A percentile compares a stretch with the other conserved stretches of the same genome.
Evolutionary conservation across 2,329 filamentous ascomycete genomes (phyloP).

Genomic region (Epichloe coenophiala): DNA sequence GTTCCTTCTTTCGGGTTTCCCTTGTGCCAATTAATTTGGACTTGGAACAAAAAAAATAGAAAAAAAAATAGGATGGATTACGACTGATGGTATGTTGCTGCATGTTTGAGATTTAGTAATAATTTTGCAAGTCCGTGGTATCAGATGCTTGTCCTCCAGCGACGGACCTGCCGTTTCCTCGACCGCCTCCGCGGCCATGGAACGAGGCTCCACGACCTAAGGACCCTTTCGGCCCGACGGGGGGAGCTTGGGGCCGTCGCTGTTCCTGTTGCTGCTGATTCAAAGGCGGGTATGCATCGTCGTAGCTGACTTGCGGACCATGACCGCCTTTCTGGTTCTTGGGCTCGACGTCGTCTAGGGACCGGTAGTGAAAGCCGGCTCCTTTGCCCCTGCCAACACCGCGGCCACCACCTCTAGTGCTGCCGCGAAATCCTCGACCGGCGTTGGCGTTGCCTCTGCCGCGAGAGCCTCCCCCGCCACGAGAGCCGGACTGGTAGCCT

Average conservation of each 20-base stretch:
- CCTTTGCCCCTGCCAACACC: conserved; percentile 29
- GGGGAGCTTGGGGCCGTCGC: conserved; percentile 8
- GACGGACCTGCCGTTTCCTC: conserved; percentile 11
- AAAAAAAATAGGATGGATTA: too few relatives aligned
- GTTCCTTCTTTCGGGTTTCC: too few relatives aligned
- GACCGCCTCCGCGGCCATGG: conserved; percentile 6
- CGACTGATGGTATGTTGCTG: background rate
- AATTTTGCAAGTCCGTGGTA: conserved; percentile 25
- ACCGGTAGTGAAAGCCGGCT: conserved; percentile 45
- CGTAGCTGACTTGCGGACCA: conserved; percentile 31
- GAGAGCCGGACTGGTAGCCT: conserved; percentile 24
- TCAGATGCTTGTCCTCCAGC: conserved; percentile 13
- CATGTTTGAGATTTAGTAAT: conserved; percentile 18
- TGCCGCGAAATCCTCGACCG: conserved; percentile 23
- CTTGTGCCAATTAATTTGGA: too few relatives aligned
- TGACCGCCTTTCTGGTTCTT: conserved; percentile 31
- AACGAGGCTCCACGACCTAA: background rate
- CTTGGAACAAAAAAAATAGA: background rate
- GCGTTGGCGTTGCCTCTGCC: conserved; percentile 21
- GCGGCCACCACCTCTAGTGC: conserved; percentile 27
- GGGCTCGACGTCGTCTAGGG: conserved; percentile 50
- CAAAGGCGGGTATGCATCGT: conserved; percentile 24
- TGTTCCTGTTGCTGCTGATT: conserved; percentile 6
- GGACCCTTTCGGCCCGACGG: conserved; percentile 7
- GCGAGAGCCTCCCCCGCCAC: conserved; percentile 21